Percentiles rank a stretch among this genome's conserved stretches.
Evolutionary conservation across 2,329 filamentous ascomycete species (phyloP).

Genomic region (Colletotrichum tamarilloi): DNA sequence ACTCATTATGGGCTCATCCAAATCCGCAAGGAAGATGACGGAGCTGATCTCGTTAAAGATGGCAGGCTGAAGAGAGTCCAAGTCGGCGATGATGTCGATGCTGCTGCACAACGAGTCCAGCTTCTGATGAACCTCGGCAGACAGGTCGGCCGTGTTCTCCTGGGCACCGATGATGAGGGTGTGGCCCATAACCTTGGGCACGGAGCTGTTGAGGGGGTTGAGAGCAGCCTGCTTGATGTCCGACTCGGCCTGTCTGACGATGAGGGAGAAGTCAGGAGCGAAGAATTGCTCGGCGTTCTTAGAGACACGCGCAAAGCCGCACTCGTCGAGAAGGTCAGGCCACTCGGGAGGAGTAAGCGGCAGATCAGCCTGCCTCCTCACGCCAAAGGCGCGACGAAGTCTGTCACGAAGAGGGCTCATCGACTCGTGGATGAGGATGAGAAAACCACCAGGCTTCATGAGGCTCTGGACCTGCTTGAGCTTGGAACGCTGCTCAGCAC

Average conservation of each 20-base stretch:
- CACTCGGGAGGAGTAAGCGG: constrained; percentile 45
- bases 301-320: constrained; percentile 46
- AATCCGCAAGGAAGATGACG: constrained; percentile 30
- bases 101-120: constrained; percentile 39
- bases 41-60: constrained; percentile 34
- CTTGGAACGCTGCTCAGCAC: constrained; percentile 41
- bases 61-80: constrained; percentile 41
- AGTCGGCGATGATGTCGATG: constrained; percentile 33
- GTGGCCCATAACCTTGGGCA: constrained; percentile 36
- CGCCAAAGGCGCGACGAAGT: constrained; percentile 33
- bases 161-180: constrained; percentile 48
- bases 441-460: constrained; percentile 46
- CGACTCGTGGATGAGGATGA: constrained; percentile 42
- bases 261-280: constrained; percentile 47
- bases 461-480: constrained; percentile 41
- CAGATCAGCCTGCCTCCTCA: not conserved
- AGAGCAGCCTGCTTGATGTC: constrained; percentile 37
- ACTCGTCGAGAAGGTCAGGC: constrained; percentile 46
- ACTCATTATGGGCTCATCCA: constrained; percentile 42
- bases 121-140: constrained; percentile 34
- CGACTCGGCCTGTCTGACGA: constrained; percentile 48
- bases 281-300: constrained; percentile 47
- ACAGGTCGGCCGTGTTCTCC: constrained; percentile 35
- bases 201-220: constrained; percentile 30
- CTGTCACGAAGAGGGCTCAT: constrained; percentile 36